Percentiles rank a stretch among this genome's conserved stretches.
Conservation (phyloP, 225 moss, liverwort and hornwort species). For the Pseudisothecium myosuroides region DNA sequence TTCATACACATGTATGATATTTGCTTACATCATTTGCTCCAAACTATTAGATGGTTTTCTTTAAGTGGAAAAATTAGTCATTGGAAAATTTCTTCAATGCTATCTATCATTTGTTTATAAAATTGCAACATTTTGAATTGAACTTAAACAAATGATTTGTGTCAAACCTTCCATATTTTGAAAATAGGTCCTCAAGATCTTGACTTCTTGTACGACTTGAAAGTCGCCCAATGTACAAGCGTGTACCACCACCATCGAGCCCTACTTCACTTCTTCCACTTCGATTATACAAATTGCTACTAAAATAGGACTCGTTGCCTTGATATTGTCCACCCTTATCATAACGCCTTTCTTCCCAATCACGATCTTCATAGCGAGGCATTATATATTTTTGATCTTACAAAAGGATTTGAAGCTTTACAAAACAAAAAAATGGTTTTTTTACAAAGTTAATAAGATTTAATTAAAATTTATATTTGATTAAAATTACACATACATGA, state of each 20-base stretch:
- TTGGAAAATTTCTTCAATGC: background rate
- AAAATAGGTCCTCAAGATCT: slow-evolving; percentile 79
- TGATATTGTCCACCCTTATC: slow-evolving; percentile 11
- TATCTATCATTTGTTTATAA: background rate
- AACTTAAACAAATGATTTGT: background rate
- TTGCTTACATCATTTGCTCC: background rate
- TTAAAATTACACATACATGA: background rate
- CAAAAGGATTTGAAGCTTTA: background rate
- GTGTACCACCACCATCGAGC: slow-evolving; percentile 40
- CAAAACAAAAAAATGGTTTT: background rate
- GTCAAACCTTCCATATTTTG: slow-evolving; percentile 73
- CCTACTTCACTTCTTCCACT: background rate
- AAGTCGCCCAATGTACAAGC: slow-evolving; percentile 76
- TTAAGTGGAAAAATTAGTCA: too few relatives aligned
- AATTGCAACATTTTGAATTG: background rate
- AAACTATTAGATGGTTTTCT: too few relatives aligned
- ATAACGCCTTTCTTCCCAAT: slow-evolving; percentile 30
- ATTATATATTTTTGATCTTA: background rate
- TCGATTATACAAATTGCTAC: background rate
- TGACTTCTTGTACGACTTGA: slow-evolving; percentile 83
- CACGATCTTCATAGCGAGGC: slow-evolving; percentile 56
- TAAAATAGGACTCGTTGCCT: slow-evolving; percentile 1
- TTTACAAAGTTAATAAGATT: background rate
- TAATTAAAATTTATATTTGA: background rate
- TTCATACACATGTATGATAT: background rate